Evolutionary conservation across 2,329 filamentous ascomycete species (phyloP).

Genomic region (Aspergillus sp.): DNA sequence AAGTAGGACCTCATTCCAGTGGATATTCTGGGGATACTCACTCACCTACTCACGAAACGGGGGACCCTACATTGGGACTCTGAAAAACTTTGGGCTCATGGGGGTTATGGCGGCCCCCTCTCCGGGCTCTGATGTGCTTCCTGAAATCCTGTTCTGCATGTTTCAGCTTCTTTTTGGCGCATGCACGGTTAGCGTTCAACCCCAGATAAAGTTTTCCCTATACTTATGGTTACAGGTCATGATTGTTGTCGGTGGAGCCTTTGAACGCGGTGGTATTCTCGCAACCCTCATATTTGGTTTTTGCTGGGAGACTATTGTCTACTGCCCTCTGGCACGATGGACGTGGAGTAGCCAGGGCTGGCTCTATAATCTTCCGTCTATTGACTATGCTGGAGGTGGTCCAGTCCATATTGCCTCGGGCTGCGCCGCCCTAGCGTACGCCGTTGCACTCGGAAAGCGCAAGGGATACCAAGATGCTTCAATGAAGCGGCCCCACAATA

Average conservation of each 20-base stretch:
- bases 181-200: slow-evolving; percentile 31
- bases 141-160: slow-evolving; percentile 66
- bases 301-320: slow-evolving; percentile 70
- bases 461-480: slow-evolving; percentile 55
- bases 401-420: slow-evolving; percentile 75
- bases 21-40: slow-evolving; percentile 67
- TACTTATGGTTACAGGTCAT: slow-evolving; percentile 53
- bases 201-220: not conserved
- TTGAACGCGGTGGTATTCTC: slow-evolving; percentile 63
- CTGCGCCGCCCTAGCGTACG: slow-evolving; percentile 70
- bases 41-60: slow-evolving; percentile 62
- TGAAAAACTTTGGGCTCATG: slow-evolving; percentile 62
- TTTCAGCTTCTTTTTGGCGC: slow-evolving; percentile 65
- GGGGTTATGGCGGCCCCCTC: slow-evolving; percentile 62
- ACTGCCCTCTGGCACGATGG: slow-evolving; percentile 73
- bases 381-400: slow-evolving; percentile 74
- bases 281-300: slow-evolving; percentile 70
- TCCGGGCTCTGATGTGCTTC: slow-evolving; percentile 56
- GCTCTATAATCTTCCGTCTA: slow-evolving; percentile 66
- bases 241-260: slow-evolving; percentile 65
- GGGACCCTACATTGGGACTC: slow-evolving; percentile 62
- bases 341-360: slow-evolving; percentile 75
- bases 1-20: slow-evolving; percentile 47
- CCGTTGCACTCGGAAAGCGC: slow-evolving; percentile 70
- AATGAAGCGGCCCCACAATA: slow-evolving; percentile 64